Evolutionary conservation across 1,284 basidiomycete genomes (phyloP), one percentile per base, ranked within the genome.

Genomic region (Trametes polyzona): DNA sequence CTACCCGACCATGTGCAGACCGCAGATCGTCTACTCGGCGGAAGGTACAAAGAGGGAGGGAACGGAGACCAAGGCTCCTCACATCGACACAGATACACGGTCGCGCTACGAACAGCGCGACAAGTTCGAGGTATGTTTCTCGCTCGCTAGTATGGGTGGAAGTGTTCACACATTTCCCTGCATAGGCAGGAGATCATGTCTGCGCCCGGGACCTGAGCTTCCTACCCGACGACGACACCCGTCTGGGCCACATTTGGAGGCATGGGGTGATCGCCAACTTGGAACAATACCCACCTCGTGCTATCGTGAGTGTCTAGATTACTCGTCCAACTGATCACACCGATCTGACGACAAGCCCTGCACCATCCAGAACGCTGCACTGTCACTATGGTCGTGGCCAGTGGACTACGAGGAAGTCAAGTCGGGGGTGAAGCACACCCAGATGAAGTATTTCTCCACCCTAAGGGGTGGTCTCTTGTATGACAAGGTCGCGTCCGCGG

Each of bases 241-340:
- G n/a, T n/a, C n/a, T n/a, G n/a, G n/a, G 47, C 16, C 21, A 23
- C 3, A 23, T 48, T 5, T 57, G 55, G 49, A 36, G 55, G 4
- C 50, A 52, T 6, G 55, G 55, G 0, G 46, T 42, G 2, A 39
- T 57, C 21, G 50, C 55, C 5, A 32, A 48, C 26, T 37, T 57
- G 21, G 16, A 35, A 0, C 27, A 36, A 14, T 32, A 43, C 10
- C 49, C 49, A 4, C 50, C 44, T 2, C 39, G 32, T 4, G 8
- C 19, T n/a, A 37, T 52, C 32, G 55, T 57, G 29, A 30, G 43
- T 51, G 16, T 32, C 24, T 26, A 41, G 39, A 32, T 42, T 49
- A 17, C 14, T 40, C 47, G n/a, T 26, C 26, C 23, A 23, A 27
- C 24, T 24, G 1, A 48, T 29, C 3, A 24, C 11, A 3, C 11